Percentiles rank a stretch among this genome's conserved stretches.
phyloP scores from a whole-genome alignment of 1,284 basidiomycete species.

The Cerioporus squamosus region DNA sequence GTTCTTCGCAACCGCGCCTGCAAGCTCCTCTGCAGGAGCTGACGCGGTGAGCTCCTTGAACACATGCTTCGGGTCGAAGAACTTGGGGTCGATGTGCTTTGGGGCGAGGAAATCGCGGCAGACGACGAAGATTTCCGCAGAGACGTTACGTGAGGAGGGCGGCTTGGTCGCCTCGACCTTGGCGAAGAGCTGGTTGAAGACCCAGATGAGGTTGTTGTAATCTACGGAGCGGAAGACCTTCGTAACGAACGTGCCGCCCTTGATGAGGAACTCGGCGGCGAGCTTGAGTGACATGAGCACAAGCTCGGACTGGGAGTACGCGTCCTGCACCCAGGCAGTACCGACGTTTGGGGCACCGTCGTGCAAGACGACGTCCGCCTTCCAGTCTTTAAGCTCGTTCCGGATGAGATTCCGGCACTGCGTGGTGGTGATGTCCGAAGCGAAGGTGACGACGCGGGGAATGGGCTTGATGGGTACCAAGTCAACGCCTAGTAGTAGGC shows the following conservation, averaged over 20 bases:
- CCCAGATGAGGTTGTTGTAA: constrained; percentile 99
- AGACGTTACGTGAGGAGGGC: constrained; percentile 97
- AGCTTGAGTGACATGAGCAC: constrained; percentile 96
- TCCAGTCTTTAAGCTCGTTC: constrained; percentile 96
- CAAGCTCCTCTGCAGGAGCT: constrained; percentile 51
- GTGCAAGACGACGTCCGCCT: constrained; percentile 99
- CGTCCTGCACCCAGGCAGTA: constrained; percentile 99
- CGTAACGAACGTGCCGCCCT: constrained; percentile 96
- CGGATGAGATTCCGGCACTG: constrained; percentile 90
- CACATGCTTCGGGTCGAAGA: constrained; percentile 96
- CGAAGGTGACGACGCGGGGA: constrained; percentile 91
- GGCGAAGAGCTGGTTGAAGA: constrained; percentile 95
- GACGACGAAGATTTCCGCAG: constrained; percentile 99
- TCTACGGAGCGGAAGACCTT: constrained; percentile 99
- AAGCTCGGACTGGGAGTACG: constrained; percentile 96
- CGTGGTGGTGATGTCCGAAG: constrained; percentile 94
- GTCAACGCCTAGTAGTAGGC: constrained; percentile 76
- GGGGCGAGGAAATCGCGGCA: constrained; percentile 96
- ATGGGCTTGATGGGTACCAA: constrained; percentile 97
- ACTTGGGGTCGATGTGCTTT: constrained; percentile 96
- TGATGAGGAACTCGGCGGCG: constrained; percentile 93
- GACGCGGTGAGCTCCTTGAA: constrained; percentile 87
- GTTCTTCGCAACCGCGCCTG: constrained; percentile 59
- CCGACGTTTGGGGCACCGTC: constrained; percentile 99
- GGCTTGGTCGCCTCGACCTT: constrained; percentile 99